phyloP scores from a whole-genome alignment of 1,284 basidiomycete species.

The Cystobasidium sp. region DNA sequence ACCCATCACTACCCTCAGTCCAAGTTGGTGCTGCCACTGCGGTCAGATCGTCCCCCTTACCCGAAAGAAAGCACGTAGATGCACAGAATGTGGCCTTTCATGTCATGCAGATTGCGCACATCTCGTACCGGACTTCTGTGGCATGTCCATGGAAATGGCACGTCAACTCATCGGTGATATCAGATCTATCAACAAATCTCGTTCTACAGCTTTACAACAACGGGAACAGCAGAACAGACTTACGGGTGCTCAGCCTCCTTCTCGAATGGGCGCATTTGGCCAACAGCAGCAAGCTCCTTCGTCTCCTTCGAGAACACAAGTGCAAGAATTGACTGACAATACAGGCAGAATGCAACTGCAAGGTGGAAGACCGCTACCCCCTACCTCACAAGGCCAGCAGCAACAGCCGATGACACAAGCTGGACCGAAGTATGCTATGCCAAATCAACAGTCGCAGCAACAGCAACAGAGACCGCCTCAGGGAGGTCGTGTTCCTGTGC shows the following conservation, averaged over 20 bases:
- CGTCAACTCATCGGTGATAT: constrained; percentile 90
- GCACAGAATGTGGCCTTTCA: constrained; percentile 93
- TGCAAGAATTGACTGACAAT: constrained; percentile 20
- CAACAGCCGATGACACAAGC: constrained; percentile 19
- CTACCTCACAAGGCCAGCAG: constrained; percentile 13
- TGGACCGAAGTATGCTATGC: background rate
- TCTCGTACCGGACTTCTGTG: constrained; percentile 98
- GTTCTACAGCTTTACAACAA: constrained; percentile 50
- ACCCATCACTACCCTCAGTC: constrained; percentile 93
- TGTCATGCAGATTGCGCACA: constrained; percentile 98
- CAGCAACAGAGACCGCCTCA: constrained; percentile 31
- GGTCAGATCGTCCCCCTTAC: constrained; percentile 97
- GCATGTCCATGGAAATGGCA: constrained; percentile 99
- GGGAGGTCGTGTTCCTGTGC: constrained; percentile 12
- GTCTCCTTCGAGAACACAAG: constrained; percentile 18
- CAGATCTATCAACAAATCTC: constrained; percentile 66
- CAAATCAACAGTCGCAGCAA: constrained; percentile 10
- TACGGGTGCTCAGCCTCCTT: background rate
- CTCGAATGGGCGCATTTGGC: constrained; percentile 2
- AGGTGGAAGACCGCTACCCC: constrained; percentile 5
- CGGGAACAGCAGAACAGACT: constrained; percentile 19
- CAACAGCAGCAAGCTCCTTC: constrained; percentile 29
- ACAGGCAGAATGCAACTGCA: constrained; percentile 33
- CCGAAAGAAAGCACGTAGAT: constrained; percentile 93
- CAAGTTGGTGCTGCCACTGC: constrained; percentile 99